Percentiles rank a stretch among this genome's conserved stretches.
phyloP scores from a whole-genome alignment of 208 protist species.

The Porcisia deanei region DNA sequence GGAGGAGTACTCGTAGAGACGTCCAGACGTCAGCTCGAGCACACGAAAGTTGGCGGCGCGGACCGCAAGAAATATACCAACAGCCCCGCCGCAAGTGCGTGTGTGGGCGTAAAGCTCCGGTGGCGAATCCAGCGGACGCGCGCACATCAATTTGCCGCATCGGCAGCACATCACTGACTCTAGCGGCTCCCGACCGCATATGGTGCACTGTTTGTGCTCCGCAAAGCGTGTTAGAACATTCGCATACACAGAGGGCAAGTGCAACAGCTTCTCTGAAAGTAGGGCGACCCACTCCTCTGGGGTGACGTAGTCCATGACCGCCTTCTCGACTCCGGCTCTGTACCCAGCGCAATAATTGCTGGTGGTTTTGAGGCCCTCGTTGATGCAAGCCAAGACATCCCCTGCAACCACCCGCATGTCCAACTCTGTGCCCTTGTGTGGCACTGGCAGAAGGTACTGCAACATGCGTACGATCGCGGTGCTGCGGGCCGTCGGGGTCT shows the following conservation, averaged over 20 bases:
- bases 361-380: neutral
- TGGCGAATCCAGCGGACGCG: slow-evolving; percentile 12
- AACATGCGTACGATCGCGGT: slow-evolving; percentile 54
- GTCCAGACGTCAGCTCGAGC: slow-evolving; percentile 41
- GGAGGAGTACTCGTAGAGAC: slow-evolving; percentile 29
- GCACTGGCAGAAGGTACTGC: slow-evolving; percentile 44
- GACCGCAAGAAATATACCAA: slow-evolving; percentile 62
- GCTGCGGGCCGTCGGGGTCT: slow-evolving; percentile 24
- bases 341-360: neutral
- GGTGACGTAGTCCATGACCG: slow-evolving; percentile 17
- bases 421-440: slow-evolving; percentile 7
- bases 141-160: slow-evolving; percentile 55
- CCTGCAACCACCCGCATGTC: slow-evolving; percentile 14
- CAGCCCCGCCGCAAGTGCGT: slow-evolving; percentile 44
- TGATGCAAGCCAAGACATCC: neutral
- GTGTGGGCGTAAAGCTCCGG: slow-evolving; percentile 66
- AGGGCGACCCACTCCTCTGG: slow-evolving; percentile 31
- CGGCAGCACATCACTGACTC: slow-evolving; percentile 57
- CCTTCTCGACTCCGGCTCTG: slow-evolving; percentile 1
- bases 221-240: slow-evolving; percentile 38
- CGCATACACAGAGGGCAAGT: slow-evolving; percentile 44
- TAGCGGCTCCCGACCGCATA: slow-evolving; percentile 30
- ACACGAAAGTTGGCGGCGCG: slow-evolving; percentile 41
- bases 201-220: slow-evolving; percentile 18
- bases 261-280: slow-evolving; percentile 46